Base-by-base conservation (phyloP, 371 early-diverging fungal species). In the Thermomucor indicae-seudaticae region DNA sequence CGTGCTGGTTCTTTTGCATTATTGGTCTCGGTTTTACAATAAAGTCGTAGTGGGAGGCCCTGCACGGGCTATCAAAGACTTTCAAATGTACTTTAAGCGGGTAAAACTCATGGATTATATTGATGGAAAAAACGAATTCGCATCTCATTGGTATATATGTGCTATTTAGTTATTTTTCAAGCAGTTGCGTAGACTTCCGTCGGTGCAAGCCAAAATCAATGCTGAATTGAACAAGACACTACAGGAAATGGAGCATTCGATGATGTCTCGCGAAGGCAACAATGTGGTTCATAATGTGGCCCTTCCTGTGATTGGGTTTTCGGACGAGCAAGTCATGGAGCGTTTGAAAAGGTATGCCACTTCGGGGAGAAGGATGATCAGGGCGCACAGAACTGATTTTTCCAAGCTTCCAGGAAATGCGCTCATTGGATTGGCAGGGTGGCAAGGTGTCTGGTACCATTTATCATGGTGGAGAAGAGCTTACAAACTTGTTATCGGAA, bases 361-460 rank as follows among this genome's bases (percentile, higher is more conserved):
- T n/a, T n/a, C n/a, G n/a, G n/a, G n/a, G n/a, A 27, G 22, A 16
- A 38, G 19, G 24, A 25, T 23, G 31, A 14, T 24, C 48, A 14
- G 30, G 19, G 22, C 19, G 20, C 19, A 27, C 22, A 47, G 42
- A 14, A 17, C 23, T 19, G 25, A 25, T 49, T 19, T 25, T 43
- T 43, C n/a, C 5, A 41, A 77, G 81, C 42, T 73, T 79, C 31
- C 58, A 63, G 30, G 34, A 43, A 0, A 58, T 78, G 46, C 55
- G 62, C 17, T 67, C 81, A 42, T 77, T 85, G 22, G 86, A 93
- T 53, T 95, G 94, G 94, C 75, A 83, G 57, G 80, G 74, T 40
- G 97, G 96, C 40, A 87, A 85, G 47, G 89, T 90, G 10, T 91
- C 92, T 12, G 97, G 97, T 17, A 85, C 92, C 0, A 85, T 97